Conservation (phyloP, 2,329 filamentous ascomycete genomes). For the Hirsutella minnesotensis region DNA sequence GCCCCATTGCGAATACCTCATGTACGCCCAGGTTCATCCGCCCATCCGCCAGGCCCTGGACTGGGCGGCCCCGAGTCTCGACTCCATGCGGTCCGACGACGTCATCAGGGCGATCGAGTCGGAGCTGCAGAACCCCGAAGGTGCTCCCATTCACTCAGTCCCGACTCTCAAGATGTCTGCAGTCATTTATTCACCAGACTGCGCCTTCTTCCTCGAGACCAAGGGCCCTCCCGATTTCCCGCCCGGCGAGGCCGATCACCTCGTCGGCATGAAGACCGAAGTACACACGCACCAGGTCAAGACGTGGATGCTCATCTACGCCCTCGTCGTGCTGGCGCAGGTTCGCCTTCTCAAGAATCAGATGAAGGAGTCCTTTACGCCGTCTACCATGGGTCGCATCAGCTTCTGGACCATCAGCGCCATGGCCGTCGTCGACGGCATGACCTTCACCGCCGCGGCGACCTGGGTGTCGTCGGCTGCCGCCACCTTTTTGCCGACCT, state of each 20-base stretch:
- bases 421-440: conserved; percentile 52
- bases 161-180: conserved; percentile 50
- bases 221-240: conserved; percentile 48
- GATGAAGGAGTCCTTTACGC: conserved; percentile 54
- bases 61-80: conserved; percentile 17
- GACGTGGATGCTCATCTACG: conserved; percentile 45
- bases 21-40: conserved; percentile 71
- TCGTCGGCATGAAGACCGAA: conserved; percentile 50
- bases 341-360: conserved; percentile 50
- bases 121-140: conserved; percentile 49
- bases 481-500: conserved; percentile 43
- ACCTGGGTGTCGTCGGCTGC: conserved; percentile 44
- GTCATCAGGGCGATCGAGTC: conserved; percentile 45
- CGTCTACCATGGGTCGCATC: conserved; percentile 53
- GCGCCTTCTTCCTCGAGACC: conserved; percentile 52
- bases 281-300: conserved; percentile 44
- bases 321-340: conserved; percentile 46
- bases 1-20: conserved; percentile 79
- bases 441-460: conserved; percentile 44
- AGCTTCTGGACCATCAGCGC: conserved; percentile 51
- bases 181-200: conserved; percentile 57
- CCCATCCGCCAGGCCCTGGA: conserved; percentile 26
- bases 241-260: conserved; percentile 38
- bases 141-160: conserved; percentile 41
- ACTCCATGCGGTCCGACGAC: conserved; percentile 20